These are phyloP conservation scores for Trichosporon inkin DNA, from an alignment of 1,284 basidiomycete genomes.

Conservation along the genomic window DNA sequence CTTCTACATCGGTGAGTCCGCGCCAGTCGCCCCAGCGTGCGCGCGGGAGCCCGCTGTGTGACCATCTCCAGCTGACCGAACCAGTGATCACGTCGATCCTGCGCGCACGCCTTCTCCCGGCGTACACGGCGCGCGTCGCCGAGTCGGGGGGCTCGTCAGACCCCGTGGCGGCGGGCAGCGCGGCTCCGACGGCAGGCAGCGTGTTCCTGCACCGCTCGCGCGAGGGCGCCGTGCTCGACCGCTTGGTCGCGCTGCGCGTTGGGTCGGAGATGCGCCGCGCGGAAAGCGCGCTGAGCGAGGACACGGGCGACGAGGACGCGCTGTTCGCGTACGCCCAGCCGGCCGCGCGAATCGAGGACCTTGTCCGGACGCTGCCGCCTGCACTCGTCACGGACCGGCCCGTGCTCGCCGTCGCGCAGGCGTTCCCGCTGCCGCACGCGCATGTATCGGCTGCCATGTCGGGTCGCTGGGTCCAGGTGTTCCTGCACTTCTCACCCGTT, in stretches of 20 bases:
- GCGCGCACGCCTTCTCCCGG: slow-evolving; percentile 25
- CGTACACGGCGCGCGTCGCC: slow-evolving; percentile 25
- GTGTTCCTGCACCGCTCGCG: slow-evolving; percentile 35
- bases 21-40: no score
- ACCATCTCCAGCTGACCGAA: not conserved
- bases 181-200: slow-evolving; percentile 6
- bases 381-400: slow-evolving; percentile 18
- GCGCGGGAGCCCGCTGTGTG: no score
- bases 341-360: slow-evolving; percentile 40
- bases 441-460: slow-evolving; percentile 32
- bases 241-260: slow-evolving; percentile 34
- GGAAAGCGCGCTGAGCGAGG: slow-evolving; percentile 37
- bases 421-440: slow-evolving; percentile 32
- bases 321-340: slow-evolving; percentile 34
- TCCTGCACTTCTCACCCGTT: slow-evolving; percentile 25
- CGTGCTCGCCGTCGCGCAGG: not conserved
- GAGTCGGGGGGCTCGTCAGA: slow-evolving; percentile 29
- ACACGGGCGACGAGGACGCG: slow-evolving; percentile 30
- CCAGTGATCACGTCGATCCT: slow-evolving; percentile 37
- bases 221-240: slow-evolving; percentile 43
- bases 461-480: slow-evolving; percentile 37
- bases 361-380: slow-evolving; percentile 30
- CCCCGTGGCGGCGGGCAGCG: slow-evolving; percentile 28
- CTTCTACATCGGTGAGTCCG: slow-evolving; percentile 39
- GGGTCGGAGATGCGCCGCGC: slow-evolving; percentile 28